Evolutionary conservation across 805 yeast species (phyloP), one percentile per base, ranked within the genome.

Genomic region (Candida nitratophila): DNA sequence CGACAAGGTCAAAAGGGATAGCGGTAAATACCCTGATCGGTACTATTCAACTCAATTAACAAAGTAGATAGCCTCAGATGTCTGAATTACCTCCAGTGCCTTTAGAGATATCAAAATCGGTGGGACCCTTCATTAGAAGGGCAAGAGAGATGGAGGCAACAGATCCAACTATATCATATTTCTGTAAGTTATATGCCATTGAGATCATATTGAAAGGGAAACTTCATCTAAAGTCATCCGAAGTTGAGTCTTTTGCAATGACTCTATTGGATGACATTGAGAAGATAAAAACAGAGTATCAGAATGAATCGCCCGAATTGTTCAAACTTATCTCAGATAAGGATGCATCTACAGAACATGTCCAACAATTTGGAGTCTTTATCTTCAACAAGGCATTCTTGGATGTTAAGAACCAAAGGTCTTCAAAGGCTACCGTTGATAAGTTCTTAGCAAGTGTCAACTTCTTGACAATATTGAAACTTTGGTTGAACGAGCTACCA

Each of bases 231-330:
- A 52, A 66, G 1, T 75, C 76, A 47, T 64, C 69, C 8, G 83
- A 73, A 14, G 75, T 76, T 26, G 87, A 86, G 14, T 54, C 52
- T 2, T 77, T 76, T 51, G 86, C 91, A 0, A 65, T 82, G 39
- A 55, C 59, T 2, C 64, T 93, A 38, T 64, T 91, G 44, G 95
- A 84, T 55, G 75, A 74, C 3, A 77, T 93, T 32, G 99, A 93
- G 57, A 46, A 52, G 2, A 64, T 72, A 46, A 82, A 81, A 54
- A 49, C 46, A 2, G 51, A 53, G 8, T 64, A 69, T 22, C 53
- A 68, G 12, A 63, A 61, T 4, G 65, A 63, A 4, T 69, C 67
- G 42, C 74, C 65, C 7, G 51, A 66, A 19, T 52, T 77, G 3
- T 60, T 54, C 34, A 75, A 71, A 16, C 69, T 87, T 12, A 64